Percentiles rank a stretch among this genome's conserved stretches.
phyloP scores from a whole-genome alignment of 169 alveolate genomes.

The Sarcocystis neurona region DNA sequence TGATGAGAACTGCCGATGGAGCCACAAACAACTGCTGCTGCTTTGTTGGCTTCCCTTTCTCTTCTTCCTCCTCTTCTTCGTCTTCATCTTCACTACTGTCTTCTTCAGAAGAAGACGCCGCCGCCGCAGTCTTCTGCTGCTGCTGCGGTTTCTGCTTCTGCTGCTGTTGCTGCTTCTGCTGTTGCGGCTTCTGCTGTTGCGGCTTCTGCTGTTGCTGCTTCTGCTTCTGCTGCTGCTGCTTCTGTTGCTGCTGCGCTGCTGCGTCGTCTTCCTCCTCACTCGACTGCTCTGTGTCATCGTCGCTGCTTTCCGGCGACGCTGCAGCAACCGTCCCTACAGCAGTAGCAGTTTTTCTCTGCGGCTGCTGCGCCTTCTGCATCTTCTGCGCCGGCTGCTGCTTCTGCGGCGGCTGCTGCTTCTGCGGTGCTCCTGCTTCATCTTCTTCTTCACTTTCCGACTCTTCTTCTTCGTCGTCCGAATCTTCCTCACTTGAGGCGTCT shows the following conservation, averaged over 20 bases:
- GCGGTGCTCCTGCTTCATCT: background rate
- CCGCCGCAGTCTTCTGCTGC: background rate
- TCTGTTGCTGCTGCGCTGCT: background rate
- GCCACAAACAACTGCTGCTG: background rate
- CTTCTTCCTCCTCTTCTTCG: conserved; percentile 9
- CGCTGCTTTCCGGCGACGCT: background rate
- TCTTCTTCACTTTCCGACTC: background rate
- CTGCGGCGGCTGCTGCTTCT: background rate
- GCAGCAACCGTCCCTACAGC: background rate
- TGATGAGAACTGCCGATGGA: background rate
- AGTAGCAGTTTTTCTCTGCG: background rate
- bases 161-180: background rate
- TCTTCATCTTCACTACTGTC: background rate
- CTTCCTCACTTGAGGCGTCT: background rate
- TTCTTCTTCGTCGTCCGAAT: background rate
- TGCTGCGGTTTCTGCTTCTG: background rate
- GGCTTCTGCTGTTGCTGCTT: background rate
- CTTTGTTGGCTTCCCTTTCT: background rate
- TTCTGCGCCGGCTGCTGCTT: background rate
- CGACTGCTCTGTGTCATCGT: background rate
- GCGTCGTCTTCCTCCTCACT: conserved; percentile 1
- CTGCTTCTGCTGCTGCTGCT: background rate
- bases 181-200: background rate
- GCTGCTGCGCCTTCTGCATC: background rate
- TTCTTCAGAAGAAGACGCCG: background rate